A percentile compares a stretch with the other conserved stretches of the same genome.
Evolutionary conservation across 2,329 filamentous ascomycete genomes (phyloP).

Genomic region (Incumbomyces lentus): DNA sequence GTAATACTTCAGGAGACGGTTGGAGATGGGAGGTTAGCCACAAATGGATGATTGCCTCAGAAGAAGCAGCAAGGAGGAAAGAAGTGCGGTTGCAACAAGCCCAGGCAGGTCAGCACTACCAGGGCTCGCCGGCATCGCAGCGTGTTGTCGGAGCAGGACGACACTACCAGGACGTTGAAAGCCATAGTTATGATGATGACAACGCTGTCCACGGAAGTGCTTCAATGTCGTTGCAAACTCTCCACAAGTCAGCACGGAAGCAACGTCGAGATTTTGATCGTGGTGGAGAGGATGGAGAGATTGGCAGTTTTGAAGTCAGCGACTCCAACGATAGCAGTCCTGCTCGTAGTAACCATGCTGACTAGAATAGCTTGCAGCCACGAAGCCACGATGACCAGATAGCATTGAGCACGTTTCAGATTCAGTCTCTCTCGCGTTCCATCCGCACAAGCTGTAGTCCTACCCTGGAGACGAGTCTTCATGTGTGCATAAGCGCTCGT

Average conservation of each 20-base stretch:
- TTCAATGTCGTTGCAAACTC: slow-evolving; percentile 16
- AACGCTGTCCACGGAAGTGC: neutral
- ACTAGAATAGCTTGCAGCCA: neutral
- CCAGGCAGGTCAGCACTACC: slow-evolving; percentile 18
- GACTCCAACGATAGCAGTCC: slow-evolving; percentile 8
- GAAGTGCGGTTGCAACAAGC: slow-evolving; percentile 12
- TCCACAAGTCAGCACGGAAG: neutral
- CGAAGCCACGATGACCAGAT: too few species aligned
- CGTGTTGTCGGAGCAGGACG: neutral
- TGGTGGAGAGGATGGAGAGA: slow-evolving; percentile 12
- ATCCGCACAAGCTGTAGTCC: too few species aligned
- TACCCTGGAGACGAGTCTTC: too few species aligned
- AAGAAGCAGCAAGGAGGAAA: slow-evolving; percentile 20
- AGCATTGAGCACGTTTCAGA: too few species aligned
- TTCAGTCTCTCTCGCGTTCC: too few species aligned
- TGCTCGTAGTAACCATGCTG: slow-evolving; percentile 8
- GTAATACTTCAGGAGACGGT: slow-evolving; percentile 80
- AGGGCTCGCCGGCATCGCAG: slow-evolving; percentile 5
- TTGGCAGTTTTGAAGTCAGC: slow-evolving; percentile 18
- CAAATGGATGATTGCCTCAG: slow-evolving; percentile 59
- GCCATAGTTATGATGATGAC: slow-evolving; percentile 12
- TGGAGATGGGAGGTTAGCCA: slow-evolving; percentile 86
- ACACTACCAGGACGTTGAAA: slow-evolving; percentile 4
- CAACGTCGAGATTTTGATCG: slow-evolving; percentile 8
- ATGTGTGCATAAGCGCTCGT: too few species aligned